Evolutionary conservation across 179 eudicot genomes (phyloP).

Genomic region (Beta macrorhiza): DNA sequence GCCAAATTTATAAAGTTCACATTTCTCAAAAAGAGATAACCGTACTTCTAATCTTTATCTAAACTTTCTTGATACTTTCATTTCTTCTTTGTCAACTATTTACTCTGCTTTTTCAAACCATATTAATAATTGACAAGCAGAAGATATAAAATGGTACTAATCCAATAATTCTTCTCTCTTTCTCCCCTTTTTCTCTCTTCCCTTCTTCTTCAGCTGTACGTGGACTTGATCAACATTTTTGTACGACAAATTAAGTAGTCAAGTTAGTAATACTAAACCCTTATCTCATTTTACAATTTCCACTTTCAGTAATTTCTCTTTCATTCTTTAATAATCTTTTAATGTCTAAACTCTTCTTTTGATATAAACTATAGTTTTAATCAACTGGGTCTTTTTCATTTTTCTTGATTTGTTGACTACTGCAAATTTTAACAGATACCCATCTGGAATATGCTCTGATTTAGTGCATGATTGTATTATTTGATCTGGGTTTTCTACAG

Average conservation of each 20-base stretch:
- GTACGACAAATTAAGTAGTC: background rate
- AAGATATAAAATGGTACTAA: background rate
- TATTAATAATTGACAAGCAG: background rate
- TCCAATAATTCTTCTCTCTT: background rate
- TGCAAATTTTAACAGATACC: background rate
- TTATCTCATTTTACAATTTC: background rate
- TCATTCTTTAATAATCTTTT: background rate
- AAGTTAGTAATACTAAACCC: background rate
- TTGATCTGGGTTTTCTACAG: conserved; percentile 1
- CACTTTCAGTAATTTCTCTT: background rate
- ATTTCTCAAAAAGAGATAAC: no score
- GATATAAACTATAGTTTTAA: background rate
- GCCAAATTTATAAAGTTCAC: no score
- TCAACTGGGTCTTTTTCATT: conserved; percentile 12
- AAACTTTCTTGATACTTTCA: background rate
- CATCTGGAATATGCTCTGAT: conserved; percentile 5
- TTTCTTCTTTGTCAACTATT: background rate
- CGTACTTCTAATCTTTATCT: background rate
- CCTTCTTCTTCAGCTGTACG: background rate
- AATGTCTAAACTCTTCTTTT: background rate
- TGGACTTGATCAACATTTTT: conserved; percentile 11
- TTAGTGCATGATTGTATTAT: conserved; percentile 13
- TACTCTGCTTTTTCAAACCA: background rate
- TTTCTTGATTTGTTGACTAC: background rate
- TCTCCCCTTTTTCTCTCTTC: background rate